Evolutionary conservation across 371 early-diverging fungal species (phyloP), one percentile per base, ranked within the genome.

Genomic region (Gilbertella persicaria): DNA sequence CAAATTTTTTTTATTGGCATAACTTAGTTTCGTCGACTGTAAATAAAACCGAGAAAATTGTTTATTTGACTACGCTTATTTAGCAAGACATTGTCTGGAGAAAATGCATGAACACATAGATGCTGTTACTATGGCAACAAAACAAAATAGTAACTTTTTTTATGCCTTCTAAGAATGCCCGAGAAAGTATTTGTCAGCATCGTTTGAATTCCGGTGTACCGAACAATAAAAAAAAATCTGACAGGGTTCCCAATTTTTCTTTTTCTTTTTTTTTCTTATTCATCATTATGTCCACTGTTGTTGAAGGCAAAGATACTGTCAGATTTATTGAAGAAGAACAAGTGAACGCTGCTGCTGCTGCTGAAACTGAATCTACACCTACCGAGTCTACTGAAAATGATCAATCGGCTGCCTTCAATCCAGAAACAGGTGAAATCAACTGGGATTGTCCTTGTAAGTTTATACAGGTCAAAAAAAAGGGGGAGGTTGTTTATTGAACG

Each of bases 401-500:
- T 4, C 51, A 71, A 16, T 50, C 77, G 13, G 76, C 80, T 28
- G 85, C 84, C 14, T 79, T 77, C 49, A 73, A 87, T 64, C 84
- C 84, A 21, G 87, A 83, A 57, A 93, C 94, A 4, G 97, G 96
- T 53, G 97, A 98, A 80, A 97, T 98, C 73, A 96, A 97, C 83
- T 98, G 98, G 97, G 98, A 97, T 75, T 95, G 95, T 64, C 97
- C 97, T n/a, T 97, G 98, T 77, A 71, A 69, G 73, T 63, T 5
- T n/a, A 3, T 4, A 14, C 7, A 28, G 5, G 24, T n/a, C 19
- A 25, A 49, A n/a, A 21, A 16, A 26, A 24, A 21, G 29, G 47
- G 10, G 25, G 25, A 10, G 21, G 19, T 4, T 17, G 14, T 28
- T 48, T 55, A 7, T 25, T 17, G 37, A n/a, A n/a, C n/a, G n/a